Evolutionary conservation across 108 stramenopile species (phyloP), one percentile per base, ranked within the genome.

Genomic region (Pseudonitzschia pungens): DNA sequence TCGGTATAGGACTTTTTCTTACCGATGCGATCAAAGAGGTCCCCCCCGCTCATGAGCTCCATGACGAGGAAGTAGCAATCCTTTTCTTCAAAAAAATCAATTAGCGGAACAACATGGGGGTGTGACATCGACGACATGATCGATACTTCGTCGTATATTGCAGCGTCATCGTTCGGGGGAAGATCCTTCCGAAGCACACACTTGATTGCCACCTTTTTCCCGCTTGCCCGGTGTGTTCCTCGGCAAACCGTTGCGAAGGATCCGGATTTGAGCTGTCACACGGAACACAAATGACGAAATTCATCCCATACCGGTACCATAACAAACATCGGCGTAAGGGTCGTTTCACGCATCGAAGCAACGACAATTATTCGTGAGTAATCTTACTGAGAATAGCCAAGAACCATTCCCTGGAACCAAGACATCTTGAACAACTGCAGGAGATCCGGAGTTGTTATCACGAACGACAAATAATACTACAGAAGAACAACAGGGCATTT

Each of bases 11-110:
- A 83, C 65, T 93, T 94, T 68, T 87, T 87, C 67, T 86, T 77
- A 41, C 92, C 93, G 58, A 97, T 92, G 43, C 96, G 74, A 77
- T 96, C 96, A 67, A 94, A 96, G 64, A 96, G 84, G 82, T 97
- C 96, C 16, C 96, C 96, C 51, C 96, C 96, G 29, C 77, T 74
- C 85, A 94, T 90, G 53, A 93, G 88, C 70, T 95, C 94, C 91
- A 95, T 92, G 29, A 97, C 91, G 29, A 96, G 77, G 69, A 86
- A 92, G 73, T 92, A 90, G 43, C 85, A 87, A 36, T 90, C 86
- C 62, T 92, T 90, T 74, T 90, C 86, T 20, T 92, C 88, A 71
- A 98, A 97, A 65, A 97, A 95, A 74, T 98, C 97, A 74, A 92
- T 82, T n/a, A 98, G 80, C 20, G 90, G 89, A 24, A 94, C 88